phyloP scores from a whole-genome alignment of 129 eudicot species.

The Flaveria ramosissima region DNA sequence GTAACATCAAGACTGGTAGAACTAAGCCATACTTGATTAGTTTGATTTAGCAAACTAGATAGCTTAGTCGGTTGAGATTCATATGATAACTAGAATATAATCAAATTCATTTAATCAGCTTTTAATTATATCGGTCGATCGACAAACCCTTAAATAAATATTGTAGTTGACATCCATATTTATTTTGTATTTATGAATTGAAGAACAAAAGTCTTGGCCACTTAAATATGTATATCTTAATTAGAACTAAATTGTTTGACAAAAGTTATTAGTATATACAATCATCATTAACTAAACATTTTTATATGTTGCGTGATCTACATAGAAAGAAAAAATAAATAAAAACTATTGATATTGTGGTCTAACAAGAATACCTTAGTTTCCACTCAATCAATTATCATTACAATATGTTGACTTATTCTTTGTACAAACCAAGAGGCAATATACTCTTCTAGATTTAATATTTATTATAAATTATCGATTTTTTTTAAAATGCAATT shows the following conservation, averaged over 20 bases:
- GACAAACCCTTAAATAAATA: too few species aligned
- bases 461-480: too few species aligned
- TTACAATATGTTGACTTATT: slow-evolving; percentile 21
- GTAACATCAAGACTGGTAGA: too few species aligned
- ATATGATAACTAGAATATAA: too few species aligned
- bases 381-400: slow-evolving; percentile 31
- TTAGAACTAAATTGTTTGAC: not conserved
- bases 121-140: too few species aligned
- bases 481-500: too few species aligned
- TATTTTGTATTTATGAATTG: not conserved
- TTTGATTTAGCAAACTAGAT: too few species aligned
- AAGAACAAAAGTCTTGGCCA: not conserved
- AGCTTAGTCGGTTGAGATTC: too few species aligned
- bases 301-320: not conserved
- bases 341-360: not conserved
- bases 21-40: too few species aligned
- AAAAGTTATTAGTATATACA: not conserved
- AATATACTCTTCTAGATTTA: not conserved
- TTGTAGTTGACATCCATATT: not conserved
- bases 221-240: not conserved
- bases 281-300: not conserved
- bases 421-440: slow-evolving; percentile 21
- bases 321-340: not conserved
- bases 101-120: too few species aligned
- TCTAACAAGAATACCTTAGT: slow-evolving; percentile 30